Conservation (phyloP, 169 alveolate species). For the Sarcocystis neurona region DNA sequence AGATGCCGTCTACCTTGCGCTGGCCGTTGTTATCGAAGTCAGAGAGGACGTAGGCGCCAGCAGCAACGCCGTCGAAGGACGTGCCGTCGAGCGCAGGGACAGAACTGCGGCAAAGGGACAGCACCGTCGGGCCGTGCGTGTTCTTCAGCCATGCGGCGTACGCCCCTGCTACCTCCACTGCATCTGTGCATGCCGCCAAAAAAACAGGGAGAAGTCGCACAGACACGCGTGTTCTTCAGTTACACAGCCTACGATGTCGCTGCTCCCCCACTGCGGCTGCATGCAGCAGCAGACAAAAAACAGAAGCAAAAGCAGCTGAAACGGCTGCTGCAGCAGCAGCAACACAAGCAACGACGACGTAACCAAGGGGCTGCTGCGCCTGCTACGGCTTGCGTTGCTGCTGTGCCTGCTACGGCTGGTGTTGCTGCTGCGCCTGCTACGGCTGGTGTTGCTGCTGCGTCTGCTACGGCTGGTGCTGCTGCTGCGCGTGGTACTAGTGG, state of each 20-base stretch:
- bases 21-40: slow-evolving; percentile 62
- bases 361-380: not conserved
- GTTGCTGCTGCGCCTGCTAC: not conserved
- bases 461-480: not conserved
- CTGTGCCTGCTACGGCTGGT: not conserved
- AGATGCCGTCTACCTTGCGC: slow-evolving; percentile 34
- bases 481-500: not conserved
- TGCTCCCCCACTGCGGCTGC: too few species aligned
- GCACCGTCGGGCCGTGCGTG: slow-evolving; percentile 53
- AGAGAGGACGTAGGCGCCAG: slow-evolving; percentile 77
- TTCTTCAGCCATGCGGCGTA: slow-evolving; percentile 61
- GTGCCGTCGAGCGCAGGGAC: slow-evolving; percentile 73
- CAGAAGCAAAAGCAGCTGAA: not conserved
- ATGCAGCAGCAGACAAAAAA: too few species aligned
- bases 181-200: slow-evolving; percentile 36
- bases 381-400: not conserved
- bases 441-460: not conserved
- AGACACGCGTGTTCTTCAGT: not conserved
- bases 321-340: not conserved
- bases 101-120: slow-evolving; percentile 65
- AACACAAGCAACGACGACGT: not conserved
- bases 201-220: not conserved
- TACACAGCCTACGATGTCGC: too few species aligned
- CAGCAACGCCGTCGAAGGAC: slow-evolving; percentile 68
- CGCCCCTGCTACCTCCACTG: slow-evolving; percentile 67